Conservation (phyloP, 2,329 filamentous ascomycete species). For the Cadophora gregata region DNA sequence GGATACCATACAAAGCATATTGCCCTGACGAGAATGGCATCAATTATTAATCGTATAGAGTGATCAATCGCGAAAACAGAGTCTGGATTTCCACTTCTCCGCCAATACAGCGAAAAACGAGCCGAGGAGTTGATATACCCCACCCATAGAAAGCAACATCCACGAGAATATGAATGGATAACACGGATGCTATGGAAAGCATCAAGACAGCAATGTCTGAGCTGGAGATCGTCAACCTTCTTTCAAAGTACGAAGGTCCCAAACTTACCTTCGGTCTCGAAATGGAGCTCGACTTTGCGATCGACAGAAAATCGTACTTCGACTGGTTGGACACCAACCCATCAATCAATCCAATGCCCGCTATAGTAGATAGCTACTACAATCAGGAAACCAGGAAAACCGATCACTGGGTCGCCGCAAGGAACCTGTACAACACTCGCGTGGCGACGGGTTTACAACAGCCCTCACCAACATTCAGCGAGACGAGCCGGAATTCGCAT, state of each 20-base stretch:
- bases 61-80: neutral
- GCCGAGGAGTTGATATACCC: no score
- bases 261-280: constrained; percentile 18
- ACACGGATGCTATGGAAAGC: no score
- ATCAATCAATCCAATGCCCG: neutral
- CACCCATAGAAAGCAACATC: no score
- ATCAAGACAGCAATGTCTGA: neutral
- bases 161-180: no score
- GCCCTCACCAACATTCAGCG: neutral
- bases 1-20: neutral
- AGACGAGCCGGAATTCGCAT: neutral
- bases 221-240: neutral
- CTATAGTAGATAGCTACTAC: neutral
- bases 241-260: neutral
- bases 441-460: neutral
- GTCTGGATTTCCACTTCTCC: neutral
- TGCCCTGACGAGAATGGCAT: neutral
- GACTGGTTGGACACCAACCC: constrained; percentile 9
- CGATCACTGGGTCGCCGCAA: neutral
- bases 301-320: neutral
- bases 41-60: neutral
- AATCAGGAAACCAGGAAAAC: neutral
- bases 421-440: neutral
- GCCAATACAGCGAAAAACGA: neutral
- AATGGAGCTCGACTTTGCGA: constrained; percentile 17